Conservation (phyloP, 371 early-diverging fungal species). For the Vavraia culicis region DNA sequence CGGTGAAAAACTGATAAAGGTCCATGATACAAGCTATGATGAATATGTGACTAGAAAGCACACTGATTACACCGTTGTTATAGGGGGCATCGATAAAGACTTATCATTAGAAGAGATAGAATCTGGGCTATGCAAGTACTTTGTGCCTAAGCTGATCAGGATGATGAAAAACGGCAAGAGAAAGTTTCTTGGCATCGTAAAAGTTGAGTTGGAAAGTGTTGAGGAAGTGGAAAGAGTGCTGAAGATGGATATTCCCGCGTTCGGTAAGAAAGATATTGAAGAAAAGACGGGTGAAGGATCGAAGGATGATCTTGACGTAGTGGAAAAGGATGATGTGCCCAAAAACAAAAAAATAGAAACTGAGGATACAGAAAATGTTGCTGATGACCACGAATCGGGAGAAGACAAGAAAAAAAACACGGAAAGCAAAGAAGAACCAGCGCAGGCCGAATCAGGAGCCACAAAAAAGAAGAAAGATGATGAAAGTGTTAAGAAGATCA, state of each 20-base stretch:
- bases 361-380: not conserved
- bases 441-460: slow-evolving; percentile 12
- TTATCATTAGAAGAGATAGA: slow-evolving; percentile 28
- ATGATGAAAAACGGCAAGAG: slow-evolving; percentile 31
- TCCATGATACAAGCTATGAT: slow-evolving; percentile 28
- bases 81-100: slow-evolving; percentile 23
- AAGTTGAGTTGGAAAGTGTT: slow-evolving; percentile 26
- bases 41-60: slow-evolving; percentile 18
- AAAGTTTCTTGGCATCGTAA: slow-evolving; percentile 32
- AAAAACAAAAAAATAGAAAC: slow-evolving; percentile 1
- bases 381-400: slow-evolving; percentile 2
- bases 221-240: slow-evolving; percentile 27
- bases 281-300: slow-evolving; percentile 1
- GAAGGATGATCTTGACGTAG: not conserved
- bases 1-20: slow-evolving; percentile 20
- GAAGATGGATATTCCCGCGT: slow-evolving; percentile 16
- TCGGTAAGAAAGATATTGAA: not conserved
- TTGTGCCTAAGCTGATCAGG: slow-evolving; percentile 21
- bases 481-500: slow-evolving; percentile 5
- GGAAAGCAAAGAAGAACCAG: slow-evolving; percentile 3
- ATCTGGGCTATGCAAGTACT: slow-evolving; percentile 5
- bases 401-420: slow-evolving; percentile 9
- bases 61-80: slow-evolving; percentile 6
- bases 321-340: not conserved
- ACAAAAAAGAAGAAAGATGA: slow-evolving; percentile 13